Conservation (phyloP, 1,284 basidiomycete genomes). For the Ceratobasidium sp. region DNA sequence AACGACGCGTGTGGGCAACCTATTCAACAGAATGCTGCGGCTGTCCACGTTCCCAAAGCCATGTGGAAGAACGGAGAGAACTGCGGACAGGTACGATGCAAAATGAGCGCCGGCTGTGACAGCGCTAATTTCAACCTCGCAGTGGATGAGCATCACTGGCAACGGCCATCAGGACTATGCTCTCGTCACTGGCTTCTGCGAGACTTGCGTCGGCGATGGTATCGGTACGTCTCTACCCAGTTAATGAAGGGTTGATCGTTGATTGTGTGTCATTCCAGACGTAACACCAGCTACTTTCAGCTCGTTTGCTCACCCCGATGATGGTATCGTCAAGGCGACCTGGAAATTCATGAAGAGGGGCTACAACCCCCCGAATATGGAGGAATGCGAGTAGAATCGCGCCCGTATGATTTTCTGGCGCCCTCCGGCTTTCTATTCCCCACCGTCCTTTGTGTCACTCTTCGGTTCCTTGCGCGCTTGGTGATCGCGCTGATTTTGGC, state of each 20-base stretch:
- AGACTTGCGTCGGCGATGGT: too few species aligned
- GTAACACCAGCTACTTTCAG: background rate
- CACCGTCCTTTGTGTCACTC: background rate
- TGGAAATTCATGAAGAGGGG: slow-evolving; percentile 40
- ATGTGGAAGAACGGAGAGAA: slow-evolving; percentile 19
- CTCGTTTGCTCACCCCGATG: background rate
- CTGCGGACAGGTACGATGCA: slow-evolving; percentile 31
- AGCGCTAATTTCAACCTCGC: background rate
- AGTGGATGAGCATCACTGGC: slow-evolving; percentile 17
- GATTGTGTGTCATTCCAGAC: background rate
- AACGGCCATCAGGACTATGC: background rate
- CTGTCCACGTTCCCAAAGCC: slow-evolving; percentile 19
- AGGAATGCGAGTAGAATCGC: slow-evolving; percentile 22
- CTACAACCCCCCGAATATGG: background rate
- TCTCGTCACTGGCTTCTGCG: too few species aligned
- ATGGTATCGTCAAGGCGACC: background rate
- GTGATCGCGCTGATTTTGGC: background rate
- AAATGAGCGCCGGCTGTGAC: background rate
- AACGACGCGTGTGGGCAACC: slow-evolving; percentile 15
- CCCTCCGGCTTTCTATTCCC: too few species aligned
- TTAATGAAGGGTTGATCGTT: background rate
- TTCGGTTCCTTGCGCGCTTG: background rate
- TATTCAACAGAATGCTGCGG: background rate
- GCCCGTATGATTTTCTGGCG: too few species aligned
- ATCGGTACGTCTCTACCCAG: too few species aligned